Conservation (phyloP, 805 yeast genomes). For the Yarrowia sp. region DNA sequence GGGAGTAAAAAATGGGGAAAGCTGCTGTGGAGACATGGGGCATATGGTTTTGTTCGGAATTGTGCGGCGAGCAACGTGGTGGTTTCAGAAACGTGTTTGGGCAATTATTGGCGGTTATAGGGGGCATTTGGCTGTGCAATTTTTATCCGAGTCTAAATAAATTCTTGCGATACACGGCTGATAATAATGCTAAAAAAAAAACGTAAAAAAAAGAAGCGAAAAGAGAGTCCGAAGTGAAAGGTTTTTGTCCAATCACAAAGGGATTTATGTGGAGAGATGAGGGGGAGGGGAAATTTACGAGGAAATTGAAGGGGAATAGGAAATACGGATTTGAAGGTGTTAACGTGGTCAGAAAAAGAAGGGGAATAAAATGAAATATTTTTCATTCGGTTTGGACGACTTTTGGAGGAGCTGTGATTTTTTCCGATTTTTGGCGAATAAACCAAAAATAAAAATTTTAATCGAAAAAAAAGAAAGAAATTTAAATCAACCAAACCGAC, state of each 20-base stretch:
- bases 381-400: too few relatives aligned
- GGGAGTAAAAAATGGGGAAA: too few relatives aligned
- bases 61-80: neutral
- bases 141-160: neutral
- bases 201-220: neutral
- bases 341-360: too few relatives aligned
- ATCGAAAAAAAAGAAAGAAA: neutral
- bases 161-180: conserved; percentile 5
- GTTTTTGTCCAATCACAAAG: neutral
- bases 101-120: too few relatives aligned
- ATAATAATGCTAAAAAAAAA: neutral
- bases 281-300: too few relatives aligned
- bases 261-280: neutral
- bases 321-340: too few relatives aligned
- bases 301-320: too few relatives aligned
- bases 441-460: neutral
- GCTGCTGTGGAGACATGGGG: too few relatives aligned
- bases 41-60: neutral
- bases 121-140: neutral
- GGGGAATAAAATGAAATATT: too few relatives aligned
- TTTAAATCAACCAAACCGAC: too few relatives aligned
- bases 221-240: neutral
- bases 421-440: too few relatives aligned
- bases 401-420: neutral
- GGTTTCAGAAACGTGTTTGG: neutral